phyloP scores from a whole-genome alignment of 2,329 filamentous ascomycete species.

The Colletotrichum musae region DNA sequence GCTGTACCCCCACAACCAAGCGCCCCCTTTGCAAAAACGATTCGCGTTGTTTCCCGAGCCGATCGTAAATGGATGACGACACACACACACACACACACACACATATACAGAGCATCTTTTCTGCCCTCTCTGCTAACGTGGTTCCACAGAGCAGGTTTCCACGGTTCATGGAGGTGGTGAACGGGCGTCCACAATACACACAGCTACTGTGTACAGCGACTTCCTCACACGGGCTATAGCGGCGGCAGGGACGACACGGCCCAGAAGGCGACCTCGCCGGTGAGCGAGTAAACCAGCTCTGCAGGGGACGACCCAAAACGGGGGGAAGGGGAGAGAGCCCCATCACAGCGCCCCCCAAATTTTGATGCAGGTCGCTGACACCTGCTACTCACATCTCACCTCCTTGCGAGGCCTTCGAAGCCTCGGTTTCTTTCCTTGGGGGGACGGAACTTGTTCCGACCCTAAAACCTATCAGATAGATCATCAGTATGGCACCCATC shows the following conservation, averaged over 20 bases:
- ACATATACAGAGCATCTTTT: neutral
- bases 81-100: neutral
- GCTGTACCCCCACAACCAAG: neutral
- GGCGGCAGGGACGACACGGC: neutral
- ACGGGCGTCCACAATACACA: no score
- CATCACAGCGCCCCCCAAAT: neutral
- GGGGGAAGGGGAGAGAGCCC: neutral
- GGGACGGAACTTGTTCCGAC: neutral
- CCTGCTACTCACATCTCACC: no score
- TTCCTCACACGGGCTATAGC: no score
- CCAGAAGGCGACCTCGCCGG: no score
- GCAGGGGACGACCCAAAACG: no score
- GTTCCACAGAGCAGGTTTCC: neutral
- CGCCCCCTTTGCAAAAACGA: conserved; percentile 7
- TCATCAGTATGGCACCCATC: conserved; percentile 5
- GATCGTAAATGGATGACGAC: conserved; percentile 39
- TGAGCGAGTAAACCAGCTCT: no score
- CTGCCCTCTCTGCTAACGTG: neutral
- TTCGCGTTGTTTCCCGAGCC: conserved; percentile 31
- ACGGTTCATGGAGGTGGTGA: neutral
- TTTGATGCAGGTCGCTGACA: neutral
- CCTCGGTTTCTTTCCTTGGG: no score
- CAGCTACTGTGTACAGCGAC: no score
- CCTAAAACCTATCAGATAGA: no score
- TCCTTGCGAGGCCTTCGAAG: no score